These are phyloP conservation scores for Waltiozyma sp. DNA, from an alignment of 1,139 yeast species.

Conservation along the genomic window DNA sequence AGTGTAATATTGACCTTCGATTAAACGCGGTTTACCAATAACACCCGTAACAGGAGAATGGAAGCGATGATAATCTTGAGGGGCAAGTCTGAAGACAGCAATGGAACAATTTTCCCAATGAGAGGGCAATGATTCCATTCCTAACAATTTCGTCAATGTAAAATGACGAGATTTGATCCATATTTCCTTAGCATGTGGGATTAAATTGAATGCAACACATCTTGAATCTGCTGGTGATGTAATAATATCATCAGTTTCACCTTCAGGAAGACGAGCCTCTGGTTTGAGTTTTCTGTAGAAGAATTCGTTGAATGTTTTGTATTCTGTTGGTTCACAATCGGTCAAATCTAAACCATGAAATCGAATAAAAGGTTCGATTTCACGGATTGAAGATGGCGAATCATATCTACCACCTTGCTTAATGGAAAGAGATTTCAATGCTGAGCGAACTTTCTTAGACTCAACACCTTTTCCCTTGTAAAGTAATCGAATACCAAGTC, in stretches of 20 bases:
- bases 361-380: conserved; percentile 67
- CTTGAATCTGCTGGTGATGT: conserved; percentile 88
- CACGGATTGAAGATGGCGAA: conserved; percentile 47
- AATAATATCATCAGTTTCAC: conserved; percentile 37
- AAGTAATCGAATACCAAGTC: conserved; percentile 74
- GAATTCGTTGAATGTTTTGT: conserved; percentile 74
- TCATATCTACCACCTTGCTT: conserved; percentile 86
- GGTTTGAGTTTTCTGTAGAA: conserved; percentile 72
- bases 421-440: conserved; percentile 55
- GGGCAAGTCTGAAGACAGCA: conserved; percentile 82
- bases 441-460: conserved; percentile 40
- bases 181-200: conserved; percentile 55
- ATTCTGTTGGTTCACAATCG: conserved; percentile 51
- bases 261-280: conserved; percentile 61
- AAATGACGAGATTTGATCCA: conserved; percentile 91
- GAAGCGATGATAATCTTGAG: conserved; percentile 93
- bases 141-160: conserved; percentile 53
- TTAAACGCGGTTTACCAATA: conserved; percentile 51
- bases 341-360: conserved; percentile 68
- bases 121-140: conserved; percentile 22
- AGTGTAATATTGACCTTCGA: conserved; percentile 88
- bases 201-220: conserved; percentile 55
- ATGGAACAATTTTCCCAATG: conserved; percentile 46
- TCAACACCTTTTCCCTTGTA: conserved; percentile 66
- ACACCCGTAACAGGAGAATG: conserved; percentile 78